Percentiles rank a stretch among this genome's conserved stretches.
Evolutionary conservation across 352 stramenopile genomes (phyloP).

Genomic region (Phytopythium cucurbitacearum): DNA sequence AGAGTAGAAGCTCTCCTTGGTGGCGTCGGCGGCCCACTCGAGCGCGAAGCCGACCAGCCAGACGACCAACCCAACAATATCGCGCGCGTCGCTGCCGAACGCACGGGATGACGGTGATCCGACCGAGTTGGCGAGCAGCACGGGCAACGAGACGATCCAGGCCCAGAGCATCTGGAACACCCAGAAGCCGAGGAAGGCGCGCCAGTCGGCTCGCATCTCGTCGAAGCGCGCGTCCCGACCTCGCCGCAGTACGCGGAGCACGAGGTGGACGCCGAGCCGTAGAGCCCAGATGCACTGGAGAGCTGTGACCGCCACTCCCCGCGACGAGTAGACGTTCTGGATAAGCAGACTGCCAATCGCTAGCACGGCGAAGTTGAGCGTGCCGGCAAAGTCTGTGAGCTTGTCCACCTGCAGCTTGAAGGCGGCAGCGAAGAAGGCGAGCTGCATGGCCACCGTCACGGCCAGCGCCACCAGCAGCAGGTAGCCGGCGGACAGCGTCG

Average conservation of each 20-base stretch:
- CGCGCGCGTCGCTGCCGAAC: slow-evolving; percentile 30
- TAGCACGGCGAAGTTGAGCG: slow-evolving; percentile 57
- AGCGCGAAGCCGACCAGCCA: slow-evolving; percentile 53
- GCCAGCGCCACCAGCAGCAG: slow-evolving; percentile 48
- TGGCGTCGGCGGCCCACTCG: slow-evolving; percentile 53
- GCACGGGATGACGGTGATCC: slow-evolving; percentile 11
- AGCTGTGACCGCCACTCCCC: slow-evolving; percentile 39
- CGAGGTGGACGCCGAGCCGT: slow-evolving; percentile 60
- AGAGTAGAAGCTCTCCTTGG: slow-evolving; percentile 59
- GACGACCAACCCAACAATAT: slow-evolving; percentile 39
- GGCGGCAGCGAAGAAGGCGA: slow-evolving; percentile 53
- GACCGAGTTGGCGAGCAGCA: slow-evolving; percentile 58
- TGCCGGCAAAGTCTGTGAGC: slow-evolving; percentile 55
- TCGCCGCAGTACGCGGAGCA: slow-evolving; percentile 59
- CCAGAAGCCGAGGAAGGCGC: slow-evolving; percentile 74
- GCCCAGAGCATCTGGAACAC: slow-evolving; percentile 83
- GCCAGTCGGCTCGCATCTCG: slow-evolving; percentile 58
- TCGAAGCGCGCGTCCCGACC: slow-evolving; percentile 78
- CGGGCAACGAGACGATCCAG: slow-evolving; percentile 65
- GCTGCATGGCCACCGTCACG: slow-evolving; percentile 49
- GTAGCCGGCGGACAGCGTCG: slow-evolving; percentile 17
- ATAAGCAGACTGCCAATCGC: slow-evolving; percentile 44
- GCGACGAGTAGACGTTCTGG: slow-evolving; percentile 37
- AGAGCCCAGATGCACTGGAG: slow-evolving; percentile 54
- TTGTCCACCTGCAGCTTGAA: slow-evolving; percentile 65